A percentile compares a stretch with the other conserved stretches of the same genome.
phyloP scores from a whole-genome alignment of 148 eudicot species.

The Simmondsia chinensis region DNA sequence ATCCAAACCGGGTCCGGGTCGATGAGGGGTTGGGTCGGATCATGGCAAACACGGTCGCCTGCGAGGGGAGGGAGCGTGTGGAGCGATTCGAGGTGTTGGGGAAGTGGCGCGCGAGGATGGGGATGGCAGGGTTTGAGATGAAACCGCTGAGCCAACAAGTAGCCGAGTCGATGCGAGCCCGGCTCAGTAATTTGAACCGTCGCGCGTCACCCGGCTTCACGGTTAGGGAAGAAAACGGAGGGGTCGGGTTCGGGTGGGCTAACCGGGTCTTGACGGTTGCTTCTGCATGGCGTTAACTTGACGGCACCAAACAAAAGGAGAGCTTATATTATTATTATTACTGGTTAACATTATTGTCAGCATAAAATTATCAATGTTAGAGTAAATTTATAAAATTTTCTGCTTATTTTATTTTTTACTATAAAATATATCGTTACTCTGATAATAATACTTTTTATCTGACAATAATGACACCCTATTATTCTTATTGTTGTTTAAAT shows the following conservation, averaged over 20 bases:
- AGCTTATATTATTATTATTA: background rate
- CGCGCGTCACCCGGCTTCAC: conserved; percentile 55
- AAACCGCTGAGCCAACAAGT: conserved; percentile 31
- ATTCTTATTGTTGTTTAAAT: background rate
- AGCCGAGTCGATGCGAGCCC: conserved; percentile 42
- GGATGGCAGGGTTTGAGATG: conserved; percentile 70
- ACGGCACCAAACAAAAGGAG: conserved; percentile 4
- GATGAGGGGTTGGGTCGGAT: conserved; percentile 77
- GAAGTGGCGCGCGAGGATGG: conserved; percentile 86
- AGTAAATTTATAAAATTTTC: no score
- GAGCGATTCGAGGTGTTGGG: conserved; percentile 85
- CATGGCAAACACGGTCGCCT: conserved; percentile 54
- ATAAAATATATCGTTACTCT: no score
- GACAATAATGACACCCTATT: no score
- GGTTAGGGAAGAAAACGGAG: conserved; percentile 52
- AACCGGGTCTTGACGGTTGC: conserved; percentile 61
- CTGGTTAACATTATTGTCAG: background rate
- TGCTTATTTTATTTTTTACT: no score
- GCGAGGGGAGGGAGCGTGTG: conserved; percentile 82
- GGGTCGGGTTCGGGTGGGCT: conserved; percentile 78
- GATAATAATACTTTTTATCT: no score
- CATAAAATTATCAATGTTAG: background rate
- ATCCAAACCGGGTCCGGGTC: conserved; percentile 35
- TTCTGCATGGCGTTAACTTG: conserved; percentile 73
- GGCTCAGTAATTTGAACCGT: conserved; percentile 31